Base-by-base conservation (phyloP, 108 stramenopile genomes). In the Nitzschia putrida region DNA sequence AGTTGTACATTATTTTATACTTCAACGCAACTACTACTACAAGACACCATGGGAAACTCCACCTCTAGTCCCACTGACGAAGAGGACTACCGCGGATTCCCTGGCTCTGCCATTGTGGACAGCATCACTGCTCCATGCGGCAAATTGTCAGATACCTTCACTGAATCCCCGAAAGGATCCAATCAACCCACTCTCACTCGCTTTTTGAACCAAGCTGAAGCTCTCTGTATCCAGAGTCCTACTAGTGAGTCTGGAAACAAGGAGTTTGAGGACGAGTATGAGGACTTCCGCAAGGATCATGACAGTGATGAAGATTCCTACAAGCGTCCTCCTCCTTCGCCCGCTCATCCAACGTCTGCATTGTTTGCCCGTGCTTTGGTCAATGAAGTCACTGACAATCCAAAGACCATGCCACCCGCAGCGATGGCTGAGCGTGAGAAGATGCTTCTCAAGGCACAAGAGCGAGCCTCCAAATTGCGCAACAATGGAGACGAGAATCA, bases 301-400 rank as follows among this genome's bases (percentile, higher is more conserved):
- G 14, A 25, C 22, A 51, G 52, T 34, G 63, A 64, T 25, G 65
- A 66, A 52, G 51, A 66, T 29, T 51, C 26, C 12, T 34, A 14
- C 13, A 20, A 39, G 29, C 65, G 29, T 5, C 39, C 65, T 51
- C 52, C 65, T 4, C 29, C 10, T 18, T 66, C 61, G 14, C 61
- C 61, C 1, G 61, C 54, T 7, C 55, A 68, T 24, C 67, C 54
- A 18, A 64, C 81, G 11, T 80, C 81, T 10, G 73, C 74, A 4
- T 50, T 88, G 20, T 83, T 88, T 55, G 86, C 86, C 3, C 60
- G 79, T 16, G 83, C 86, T 4, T 68, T 88, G 14, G 71, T 84
- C 12, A 72, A 44, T 38, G 86, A 88, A 85, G 86, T 88, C 18
- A 82, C 79, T 9, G 73, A 83, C 58, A 76, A 80, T 56, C 83